Evolutionary conservation across 2,329 filamentous ascomycete genomes (phyloP).

Genomic region (Coniella vitis): DNA sequence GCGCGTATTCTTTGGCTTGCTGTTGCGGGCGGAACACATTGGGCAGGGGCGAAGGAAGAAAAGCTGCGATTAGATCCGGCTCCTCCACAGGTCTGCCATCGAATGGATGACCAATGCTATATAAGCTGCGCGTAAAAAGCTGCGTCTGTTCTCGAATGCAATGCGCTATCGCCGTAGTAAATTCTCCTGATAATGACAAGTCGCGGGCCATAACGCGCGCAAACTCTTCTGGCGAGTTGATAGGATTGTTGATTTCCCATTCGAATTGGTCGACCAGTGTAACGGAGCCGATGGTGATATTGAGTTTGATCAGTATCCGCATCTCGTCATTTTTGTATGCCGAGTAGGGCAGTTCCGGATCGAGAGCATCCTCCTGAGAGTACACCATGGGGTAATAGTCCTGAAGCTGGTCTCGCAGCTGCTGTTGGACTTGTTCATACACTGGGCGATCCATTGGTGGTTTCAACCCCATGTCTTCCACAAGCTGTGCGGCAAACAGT

Average conservation of each 20-base stretch:
- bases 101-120: slow-evolving; percentile 89
- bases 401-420: slow-evolving; percentile 81
- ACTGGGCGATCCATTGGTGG: slow-evolving; percentile 61
- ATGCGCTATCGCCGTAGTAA: slow-evolving; percentile 94
- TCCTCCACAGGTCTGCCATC: slow-evolving; percentile 92
- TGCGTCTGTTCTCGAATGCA: slow-evolving; percentile 95
- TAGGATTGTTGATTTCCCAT: slow-evolving; percentile 95
- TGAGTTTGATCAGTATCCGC: slow-evolving; percentile 90
- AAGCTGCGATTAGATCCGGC: slow-evolving; percentile 76
- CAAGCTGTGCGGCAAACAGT: slow-evolving; percentile 78
- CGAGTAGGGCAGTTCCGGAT: slow-evolving; percentile 81
- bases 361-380: slow-evolving; percentile 82
- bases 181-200: slow-evolving; percentile 86
- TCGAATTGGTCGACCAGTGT: slow-evolving; percentile 96
- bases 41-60: slow-evolving; percentile 76
- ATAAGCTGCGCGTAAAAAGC: slow-evolving; percentile 87
- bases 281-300: slow-evolving; percentile 93
- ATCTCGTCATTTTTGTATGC: slow-evolving; percentile 99
- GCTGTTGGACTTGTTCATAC: slow-evolving; percentile 52
- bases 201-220: slow-evolving; percentile 83
- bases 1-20: slow-evolving; percentile 87
- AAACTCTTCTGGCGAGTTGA: slow-evolving; percentile 93
- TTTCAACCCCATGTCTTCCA: slow-evolving; percentile 84
- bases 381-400: slow-evolving; percentile 92
- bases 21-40: slow-evolving; percentile 85